Evolutionary conservation across 495 filamentous ascomycete species (phyloP).

Genomic region (Penicillium longicatenatum): DNA sequence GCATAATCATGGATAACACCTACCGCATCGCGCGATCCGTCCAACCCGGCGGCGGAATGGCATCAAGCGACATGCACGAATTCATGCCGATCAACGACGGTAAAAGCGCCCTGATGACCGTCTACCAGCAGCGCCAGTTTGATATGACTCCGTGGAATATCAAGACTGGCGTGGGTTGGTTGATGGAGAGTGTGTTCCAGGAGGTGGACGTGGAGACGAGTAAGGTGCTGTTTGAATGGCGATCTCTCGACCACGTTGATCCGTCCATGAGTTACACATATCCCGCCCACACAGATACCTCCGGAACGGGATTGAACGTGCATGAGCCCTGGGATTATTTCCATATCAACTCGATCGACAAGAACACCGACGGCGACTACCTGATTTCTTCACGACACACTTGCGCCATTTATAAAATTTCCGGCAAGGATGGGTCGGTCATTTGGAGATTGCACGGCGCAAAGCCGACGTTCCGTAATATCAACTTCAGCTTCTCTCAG

Average conservation of each 20-base stretch:
- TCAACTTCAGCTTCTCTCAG: conserved; percentile 59
- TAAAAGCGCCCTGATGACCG: conserved; percentile 54
- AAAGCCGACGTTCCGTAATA: conserved; percentile 47
- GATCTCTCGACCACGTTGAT: conserved; percentile 52
- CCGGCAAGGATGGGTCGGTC: conserved; percentile 57
- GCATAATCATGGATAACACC: conserved; percentile 52
- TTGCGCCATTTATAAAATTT: conserved; percentile 60
- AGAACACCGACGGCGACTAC: conserved; percentile 58
- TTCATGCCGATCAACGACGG: conserved; percentile 49
- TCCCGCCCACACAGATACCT: conserved; percentile 49
- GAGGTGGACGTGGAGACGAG: conserved; percentile 55
- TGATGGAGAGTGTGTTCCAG: conserved; percentile 53
- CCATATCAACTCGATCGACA: conserved; percentile 66
- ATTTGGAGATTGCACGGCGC: conserved; percentile 60
- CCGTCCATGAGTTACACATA: conserved; percentile 48
- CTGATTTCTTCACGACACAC: conserved; percentile 61
- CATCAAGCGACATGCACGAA: conserved; percentile 54
- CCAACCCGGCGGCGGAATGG: conserved; percentile 47
- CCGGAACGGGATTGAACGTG: conserved; percentile 44
- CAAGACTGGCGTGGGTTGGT: conserved; percentile 47
- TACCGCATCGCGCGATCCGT: conserved; percentile 52
- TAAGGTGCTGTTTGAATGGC: conserved; percentile 56
- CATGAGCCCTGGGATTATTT: conserved; percentile 63
- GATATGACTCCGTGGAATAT: conserved; percentile 57
- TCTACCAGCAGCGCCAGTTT: conserved; percentile 57